A percentile compares a stretch with the other conserved stretches of the same genome.
These are phyloP conservation scores for Linnemannia exigua DNA, from an alignment of 192 early-diverging fungal species.

Conservation along the genomic window DNA sequence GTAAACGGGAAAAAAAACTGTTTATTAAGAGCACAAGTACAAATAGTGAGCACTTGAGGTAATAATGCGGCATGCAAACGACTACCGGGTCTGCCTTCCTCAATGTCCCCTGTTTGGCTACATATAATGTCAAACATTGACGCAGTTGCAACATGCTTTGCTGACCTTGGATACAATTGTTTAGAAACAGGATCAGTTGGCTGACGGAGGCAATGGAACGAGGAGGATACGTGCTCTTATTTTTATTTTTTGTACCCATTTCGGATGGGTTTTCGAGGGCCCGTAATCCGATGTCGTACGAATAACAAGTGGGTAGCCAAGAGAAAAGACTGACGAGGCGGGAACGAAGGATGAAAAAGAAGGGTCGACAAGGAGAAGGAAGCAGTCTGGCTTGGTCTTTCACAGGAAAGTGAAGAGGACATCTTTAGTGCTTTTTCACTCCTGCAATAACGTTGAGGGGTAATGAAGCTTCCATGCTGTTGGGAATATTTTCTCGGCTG, in stretches of 20 bases:
- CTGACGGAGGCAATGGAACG: background rate
- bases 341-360: background rate
- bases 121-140: too few relatives aligned
- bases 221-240: background rate
- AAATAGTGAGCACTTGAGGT: background rate
- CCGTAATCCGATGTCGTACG: background rate
- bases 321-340: background rate
- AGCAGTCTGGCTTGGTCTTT: background rate
- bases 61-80: too few relatives aligned
- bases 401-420: background rate
- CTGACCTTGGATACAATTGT: too few relatives aligned
- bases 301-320: background rate
- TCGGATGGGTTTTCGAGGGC: background rate
- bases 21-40: background rate
- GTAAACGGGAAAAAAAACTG: background rate
- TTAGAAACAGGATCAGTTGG: too few relatives aligned
- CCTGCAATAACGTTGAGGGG: background rate
- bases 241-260: background rate
- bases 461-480: background rate
- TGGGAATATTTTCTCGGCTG: background rate
- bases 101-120: too few relatives aligned
- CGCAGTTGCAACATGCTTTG: too few relatives aligned
- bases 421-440: background rate
- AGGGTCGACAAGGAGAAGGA: background rate
- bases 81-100: too few relatives aligned